These are phyloP conservation scores for Candida endomychidarum DNA, from an alignment of 805 yeast genomes.

Conservation along the genomic window DNA sequence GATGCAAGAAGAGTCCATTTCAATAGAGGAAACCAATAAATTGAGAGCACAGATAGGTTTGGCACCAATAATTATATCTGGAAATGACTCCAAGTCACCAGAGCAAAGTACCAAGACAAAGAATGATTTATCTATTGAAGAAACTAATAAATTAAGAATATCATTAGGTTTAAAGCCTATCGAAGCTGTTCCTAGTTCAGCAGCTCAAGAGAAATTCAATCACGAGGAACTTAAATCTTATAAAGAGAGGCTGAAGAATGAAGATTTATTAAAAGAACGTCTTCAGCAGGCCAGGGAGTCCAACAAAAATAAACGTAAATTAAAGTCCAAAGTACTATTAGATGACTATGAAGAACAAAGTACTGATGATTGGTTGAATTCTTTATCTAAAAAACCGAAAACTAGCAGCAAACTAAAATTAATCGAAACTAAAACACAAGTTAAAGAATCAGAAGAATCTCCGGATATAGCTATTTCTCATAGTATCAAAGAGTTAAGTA, in stretches of 20 bases:
- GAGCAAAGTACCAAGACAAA: conserved; percentile 4
- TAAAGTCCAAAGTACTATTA: conserved; percentile 21
- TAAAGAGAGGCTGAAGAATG: conserved; percentile 5
- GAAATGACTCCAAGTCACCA: conserved; percentile 5
- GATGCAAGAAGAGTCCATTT: conserved; percentile 27
- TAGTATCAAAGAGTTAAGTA: conserved; percentile 36
- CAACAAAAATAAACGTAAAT: conserved; percentile 20
- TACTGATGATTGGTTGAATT: conserved; percentile 45
- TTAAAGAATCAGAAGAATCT: not conserved
- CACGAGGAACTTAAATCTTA: not conserved
- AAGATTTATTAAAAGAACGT: conserved; percentile 16
- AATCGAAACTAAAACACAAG: not conserved
- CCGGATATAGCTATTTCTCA: conserved; percentile 46
- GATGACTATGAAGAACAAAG: conserved; percentile 28
- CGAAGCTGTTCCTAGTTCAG: conserved; percentile 18
- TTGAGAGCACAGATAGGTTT: conserved; percentile 40
- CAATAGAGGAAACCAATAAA: conserved; percentile 45
- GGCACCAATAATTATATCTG: conserved; percentile 29
- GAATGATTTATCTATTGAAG: conserved; percentile 42
- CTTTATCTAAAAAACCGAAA: conserved; percentile 12
- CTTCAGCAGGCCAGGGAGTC: conserved; percentile 21
- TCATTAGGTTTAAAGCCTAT: conserved; percentile 57
- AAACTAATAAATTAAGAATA: conserved; percentile 53
- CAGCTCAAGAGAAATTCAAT: not conserved
- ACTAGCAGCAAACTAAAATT: not conserved